Evolutionary conservation across 345 rosid genomes (phyloP), one percentile per base, ranked within the genome.

Genomic region (Salix purpurea): DNA sequence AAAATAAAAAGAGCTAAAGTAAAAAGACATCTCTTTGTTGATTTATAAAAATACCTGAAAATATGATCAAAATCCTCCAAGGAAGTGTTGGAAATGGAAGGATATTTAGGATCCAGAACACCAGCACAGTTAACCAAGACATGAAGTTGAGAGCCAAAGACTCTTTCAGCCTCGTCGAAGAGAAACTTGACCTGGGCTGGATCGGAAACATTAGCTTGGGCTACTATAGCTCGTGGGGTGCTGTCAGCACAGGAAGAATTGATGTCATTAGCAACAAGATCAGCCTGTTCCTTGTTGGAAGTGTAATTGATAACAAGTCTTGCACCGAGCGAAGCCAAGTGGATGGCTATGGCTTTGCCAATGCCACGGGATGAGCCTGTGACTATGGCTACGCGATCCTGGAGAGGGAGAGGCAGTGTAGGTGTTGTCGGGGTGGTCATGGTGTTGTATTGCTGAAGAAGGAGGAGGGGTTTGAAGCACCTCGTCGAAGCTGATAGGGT

Each of bases 111-210:
- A 66, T 84, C 76, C 52, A 69, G 3, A 26, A 84, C 80, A 6
- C 84, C 89, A 13, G 89, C 85, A n/a, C 68, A 84, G 70, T 84
- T 82, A 18, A 86, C 87, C 39, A 86, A 60, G 75, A 84, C 39
- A 77, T 82, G 76, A 42, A 86, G 79, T 44, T 64, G 77, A n/a
- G 84, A 70, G 19, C 78, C 80, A 61, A 80, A 86, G 19, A 69
- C 60, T 67, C 70, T 54, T 79, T 84, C 89, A 6, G 87, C 80
- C 61, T 79, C 77, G 52, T 78, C 84, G 23, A 86, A 86, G 21
- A 84, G 74, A 16, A 36, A 71, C 83, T 82, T 86, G 69, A 84
- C 85, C 40, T 86, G 80, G 46, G 69, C 36, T 4, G 87, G 85
- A 46, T 84, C 84, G 0, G 87, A 84, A 16, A 84, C 65, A 66